Percentiles rank a stretch among this genome's conserved stretches.
Evolutionary conservation across 768 basidiomycete genomes (phyloP).

Genomic region (Vararia minispora): DNA sequence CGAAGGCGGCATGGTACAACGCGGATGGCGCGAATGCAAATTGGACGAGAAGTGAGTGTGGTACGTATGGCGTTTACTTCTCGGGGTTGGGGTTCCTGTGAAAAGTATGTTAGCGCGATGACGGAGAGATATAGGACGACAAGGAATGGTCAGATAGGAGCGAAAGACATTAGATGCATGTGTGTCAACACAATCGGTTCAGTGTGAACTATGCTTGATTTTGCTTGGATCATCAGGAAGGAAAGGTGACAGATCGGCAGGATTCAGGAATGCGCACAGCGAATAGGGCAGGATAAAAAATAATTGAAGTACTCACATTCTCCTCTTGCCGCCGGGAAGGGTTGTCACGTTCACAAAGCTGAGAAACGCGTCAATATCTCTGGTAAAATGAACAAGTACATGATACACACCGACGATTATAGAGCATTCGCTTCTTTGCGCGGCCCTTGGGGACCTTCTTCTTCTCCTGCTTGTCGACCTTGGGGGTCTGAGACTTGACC

Average conservation of each 20-base stretch:
- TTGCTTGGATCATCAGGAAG: conserved; percentile 43
- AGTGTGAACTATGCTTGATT: conserved; percentile 94
- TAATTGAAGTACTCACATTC: conserved; percentile 65
- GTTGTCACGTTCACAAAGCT: conserved; percentile 93
- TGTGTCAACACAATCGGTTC: conserved; percentile 78
- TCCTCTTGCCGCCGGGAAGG: conserved; percentile 85
- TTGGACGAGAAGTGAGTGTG: too few species aligned
- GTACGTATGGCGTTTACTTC: too few species aligned
- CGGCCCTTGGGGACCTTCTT: conserved; percentile 97
- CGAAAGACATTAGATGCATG: conserved; percentile 93
- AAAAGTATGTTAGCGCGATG: conserved; percentile 11
- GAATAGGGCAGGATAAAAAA: conserved; percentile 6
- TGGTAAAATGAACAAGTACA: neutral
- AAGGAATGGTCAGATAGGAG: conserved; percentile 83
- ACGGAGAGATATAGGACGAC: conserved; percentile 4
- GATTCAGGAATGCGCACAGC: neutral
- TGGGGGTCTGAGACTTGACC: conserved; percentile 97
- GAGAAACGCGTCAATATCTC: neutral
- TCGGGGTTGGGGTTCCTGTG: conserved; percentile 28
- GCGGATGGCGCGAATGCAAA: too few species aligned
- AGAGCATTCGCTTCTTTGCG: conserved; percentile 91
- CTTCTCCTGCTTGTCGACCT: conserved; percentile 98
- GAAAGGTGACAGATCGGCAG: conserved; percentile 1
- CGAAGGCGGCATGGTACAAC: too few species aligned
- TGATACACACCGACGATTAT: conserved; percentile 76